phyloP scores from a whole-genome alignment of 768 basidiomycete genomes.

The Chalciporus sphaerocephalus region DNA sequence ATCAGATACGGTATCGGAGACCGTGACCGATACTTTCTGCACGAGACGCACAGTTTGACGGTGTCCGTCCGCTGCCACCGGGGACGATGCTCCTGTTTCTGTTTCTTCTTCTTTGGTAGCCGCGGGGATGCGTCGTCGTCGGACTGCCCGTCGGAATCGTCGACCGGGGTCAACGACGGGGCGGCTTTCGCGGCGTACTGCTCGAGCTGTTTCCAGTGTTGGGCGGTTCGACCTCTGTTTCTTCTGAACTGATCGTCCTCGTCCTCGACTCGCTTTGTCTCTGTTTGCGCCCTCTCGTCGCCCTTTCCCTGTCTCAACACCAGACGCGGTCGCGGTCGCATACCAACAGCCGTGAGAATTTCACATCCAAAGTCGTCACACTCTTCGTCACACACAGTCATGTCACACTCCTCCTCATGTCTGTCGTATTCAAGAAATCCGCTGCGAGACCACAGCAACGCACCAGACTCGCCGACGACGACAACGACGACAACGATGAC shows the following conservation, averaged over 20 bases:
- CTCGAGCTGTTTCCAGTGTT: conserved; percentile 58
- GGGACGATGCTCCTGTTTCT: conserved; percentile 27
- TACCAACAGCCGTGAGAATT: conserved; percentile 27
- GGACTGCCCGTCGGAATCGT: conserved; percentile 24
- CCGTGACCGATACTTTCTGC: too few species aligned
- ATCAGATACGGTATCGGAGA: conserved; percentile 4
- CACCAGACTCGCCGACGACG: conserved; percentile 31
- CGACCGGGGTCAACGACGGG: conserved; percentile 18
- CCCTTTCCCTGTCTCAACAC: conserved; percentile 21
- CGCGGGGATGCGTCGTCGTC: conserved; percentile 27
- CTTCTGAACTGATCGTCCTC: conserved; percentile 69
- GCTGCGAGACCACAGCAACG: conserved; percentile 38
- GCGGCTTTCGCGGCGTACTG: conserved; percentile 43
- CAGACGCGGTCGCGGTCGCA: conserved; percentile 49
- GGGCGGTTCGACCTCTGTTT: conserved; percentile 53
- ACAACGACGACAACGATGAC: conserved; percentile 32
- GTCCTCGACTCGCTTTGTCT: conserved; percentile 35
- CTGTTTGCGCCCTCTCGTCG: conserved; percentile 1
- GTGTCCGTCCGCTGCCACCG: conserved; percentile 43
- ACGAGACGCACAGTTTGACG: conserved; percentile 38
- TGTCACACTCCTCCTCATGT: conserved; percentile 21
- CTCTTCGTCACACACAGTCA: too few species aligned
- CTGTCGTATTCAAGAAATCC: conserved; percentile 43
- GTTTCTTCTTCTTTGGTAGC: conserved; percentile 39
- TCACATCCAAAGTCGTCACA: conserved; percentile 14